These are phyloP conservation scores for Aspergillus ochraceoroseus DNA, from an alignment of 2,329 filamentous ascomycete species.

Conservation along the genomic window DNA sequence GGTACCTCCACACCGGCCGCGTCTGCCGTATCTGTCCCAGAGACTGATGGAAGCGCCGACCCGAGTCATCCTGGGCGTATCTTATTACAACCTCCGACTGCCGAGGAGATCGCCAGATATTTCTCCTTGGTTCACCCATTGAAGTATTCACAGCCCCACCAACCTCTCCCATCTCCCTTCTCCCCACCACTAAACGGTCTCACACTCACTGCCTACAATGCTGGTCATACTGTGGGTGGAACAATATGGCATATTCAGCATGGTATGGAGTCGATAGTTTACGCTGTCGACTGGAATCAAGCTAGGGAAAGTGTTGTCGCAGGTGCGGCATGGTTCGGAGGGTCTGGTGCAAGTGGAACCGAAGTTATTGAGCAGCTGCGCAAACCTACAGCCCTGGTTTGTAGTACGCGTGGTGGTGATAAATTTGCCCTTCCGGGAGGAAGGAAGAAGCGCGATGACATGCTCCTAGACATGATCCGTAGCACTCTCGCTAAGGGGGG, in stretches of 20 bases:
- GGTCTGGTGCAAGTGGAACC: constrained; percentile 70
- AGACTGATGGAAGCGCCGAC: constrained; percentile 32
- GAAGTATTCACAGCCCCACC: constrained; percentile 95
- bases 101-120: constrained; percentile 86
- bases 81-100: constrained; percentile 64
- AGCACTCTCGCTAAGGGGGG: constrained; percentile 77
- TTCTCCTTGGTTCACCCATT: constrained; percentile 86
- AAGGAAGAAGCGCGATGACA: constrained; percentile 76
- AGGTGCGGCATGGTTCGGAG: constrained; percentile 88
- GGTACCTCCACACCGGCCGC: constrained; percentile 47
- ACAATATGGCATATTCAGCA: constrained; percentile 99
- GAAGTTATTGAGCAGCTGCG: constrained; percentile 91
- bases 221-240: constrained; percentile 89
- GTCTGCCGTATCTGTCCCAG: constrained; percentile 30
- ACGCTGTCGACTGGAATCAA: constrained; percentile 97
- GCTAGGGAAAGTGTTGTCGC: constrained; percentile 92
- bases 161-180: constrained; percentile 79
- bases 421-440: constrained; percentile 65
- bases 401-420: constrained; percentile 77
- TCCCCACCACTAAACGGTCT: constrained; percentile 85
- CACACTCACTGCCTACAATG: constrained; percentile 93
- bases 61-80: constrained; percentile 40
- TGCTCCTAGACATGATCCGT: constrained; percentile 72
- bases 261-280: constrained; percentile 92
- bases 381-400: constrained; percentile 89